Base-by-base conservation (phyloP, 2,329 filamentous ascomycete genomes). In the Tetracladium maxilliforme region DNA sequence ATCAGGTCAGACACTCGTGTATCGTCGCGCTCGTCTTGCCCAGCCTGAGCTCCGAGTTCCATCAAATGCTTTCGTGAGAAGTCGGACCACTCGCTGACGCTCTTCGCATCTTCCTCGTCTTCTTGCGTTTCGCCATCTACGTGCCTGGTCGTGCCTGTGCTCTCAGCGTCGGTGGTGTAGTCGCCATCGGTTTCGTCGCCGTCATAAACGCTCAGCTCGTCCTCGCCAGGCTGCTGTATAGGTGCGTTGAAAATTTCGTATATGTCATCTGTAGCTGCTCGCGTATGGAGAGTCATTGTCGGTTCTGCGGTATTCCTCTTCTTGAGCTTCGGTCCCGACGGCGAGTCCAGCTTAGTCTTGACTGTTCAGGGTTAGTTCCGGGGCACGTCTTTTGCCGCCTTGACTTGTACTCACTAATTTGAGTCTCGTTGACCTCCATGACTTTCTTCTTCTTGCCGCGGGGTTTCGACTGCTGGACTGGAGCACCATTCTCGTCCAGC, bases 201-300 rank as follows among this genome's bases (percentile, higher is more conserved):
- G 24, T 52, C 61, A 15, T 51, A 49, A 10, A 51, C 41, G 2
- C 47, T 41, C 16, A 49, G 42, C 23, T 42, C 37, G 16, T 28
- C 34, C 23, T 25, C 43, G 10, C 35, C 43, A 32, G 36, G 45
- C 26, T 48, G 33, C 28, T 55, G 52, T 12, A 87, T 49, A 3
- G 90, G 87, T 30, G 90, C 80, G 42, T 90, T 95, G 53, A 95
- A 98, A 23, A 98, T 82, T 30, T 84, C 84, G 42, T 95, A 95
- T 26, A 98, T 94, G 39, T 98, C 90, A 39, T 95, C 86, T 33
- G 87, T 94, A 5, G 90, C 90, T 35, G 90, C 87, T 39, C 71
- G 81, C 9, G 90, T 98, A 44, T 95, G 84, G 36, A 98, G 70
- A 1, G 90, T 98, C 86, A 98, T 94, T 3, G 90, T 98, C n/a